Evolutionary conservation across 2,329 filamentous ascomycete species (phyloP), one percentile per base, ranked within the genome.

Genomic region (Colletotrichum euphorbiae): DNA sequence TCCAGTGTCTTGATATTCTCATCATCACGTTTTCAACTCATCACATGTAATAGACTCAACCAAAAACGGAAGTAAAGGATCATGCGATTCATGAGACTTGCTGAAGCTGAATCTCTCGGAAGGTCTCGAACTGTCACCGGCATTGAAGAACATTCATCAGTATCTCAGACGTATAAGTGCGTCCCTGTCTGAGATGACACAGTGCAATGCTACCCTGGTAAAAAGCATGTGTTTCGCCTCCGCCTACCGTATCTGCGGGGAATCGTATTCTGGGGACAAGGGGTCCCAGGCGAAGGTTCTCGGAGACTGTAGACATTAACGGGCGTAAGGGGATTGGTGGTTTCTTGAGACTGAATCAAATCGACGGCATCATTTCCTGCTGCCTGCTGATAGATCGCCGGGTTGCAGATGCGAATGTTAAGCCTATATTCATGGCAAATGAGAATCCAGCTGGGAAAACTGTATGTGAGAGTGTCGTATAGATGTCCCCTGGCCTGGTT

Each of bases 171-270:
- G 11, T 38, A 2, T 15, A 11, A 38, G 36, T 12, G 11, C 36
- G 13, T 38, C 36, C 36, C 36, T 38, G 36, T 11, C 36, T 15
- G 13, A 4, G 36, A 15, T 38, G 36, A 38, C 9, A 38, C 11
- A 15, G 28, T n/a, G n/a, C 43, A 48, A 48, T 59, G 56, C 31
- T n/a, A 28, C 17, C 56, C n/a, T 12, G 40, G 6, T 38, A n/a
- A 28, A 28, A 40, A 59, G 56, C 56, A 50, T 58, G 28, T 59
- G 56, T 50, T 59, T 59, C 56, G 56, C 33, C 31, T 59, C 43
- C 15, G 56, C 43, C 55, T 59, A 59, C 56, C 19, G 12, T 24
- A 13, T 33, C n/a, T 36, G 56, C 43, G 56, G 56, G 56, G 56
- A 40, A 59, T 24, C 17, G 15, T 24, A 17, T 4, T 19, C 1